Base-by-base conservation (phyloP, 108 stramenopile species). In the Asterionellopsis glacialis region DNA sequence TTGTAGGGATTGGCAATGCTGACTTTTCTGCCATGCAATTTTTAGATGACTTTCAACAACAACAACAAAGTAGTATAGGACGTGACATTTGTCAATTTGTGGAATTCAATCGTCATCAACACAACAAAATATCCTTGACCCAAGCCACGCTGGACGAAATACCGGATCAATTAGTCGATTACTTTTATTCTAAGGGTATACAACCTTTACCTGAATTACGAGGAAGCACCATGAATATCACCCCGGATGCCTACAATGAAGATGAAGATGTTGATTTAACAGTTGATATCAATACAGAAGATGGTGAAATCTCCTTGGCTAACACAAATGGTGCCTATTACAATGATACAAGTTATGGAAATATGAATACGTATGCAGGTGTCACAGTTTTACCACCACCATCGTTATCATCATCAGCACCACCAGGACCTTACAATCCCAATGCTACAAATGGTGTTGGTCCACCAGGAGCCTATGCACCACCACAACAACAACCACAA, bases 81-180 rank as follows among this genome's bases (percentile, higher is more conserved):
- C 73, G 85, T 21, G 92, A 94, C 52, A 94, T 94, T 71, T 86
- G 81, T 14, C 84, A 88, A 48, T 94, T 94, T 70, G 87, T 93
- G 14, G 72, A 83, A 55, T 90, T 91, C 47, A 54, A 55, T 28
- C 25, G 47, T 3, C 72, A 81, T 47, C 45, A 67, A 45, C 33
- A 80, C 54, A 60, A 82, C 67, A 69, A 59, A 50, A 57, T 43
- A n/a, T 54, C 51, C n/a, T 45, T 93, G 24, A 85, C 91, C 22
- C 49, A 65, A 16, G 87, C 81, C 38, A 84, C 85, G 55, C 49
- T 93, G 55, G 81, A 77, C n/a, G 88, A 93, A 63, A 84, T 93
- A 41, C 91, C 91, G 7, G 70, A 79, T 45, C 91, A 93, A 61
- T 61, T 93, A 18, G 83, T 88, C 0, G 69, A 76, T 25, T 93